Percentiles rank a stretch among this genome's conserved stretches.
Conservation (phyloP, 176 grass and related monocot genomes). For the Luzula sylvatica region DNA sequence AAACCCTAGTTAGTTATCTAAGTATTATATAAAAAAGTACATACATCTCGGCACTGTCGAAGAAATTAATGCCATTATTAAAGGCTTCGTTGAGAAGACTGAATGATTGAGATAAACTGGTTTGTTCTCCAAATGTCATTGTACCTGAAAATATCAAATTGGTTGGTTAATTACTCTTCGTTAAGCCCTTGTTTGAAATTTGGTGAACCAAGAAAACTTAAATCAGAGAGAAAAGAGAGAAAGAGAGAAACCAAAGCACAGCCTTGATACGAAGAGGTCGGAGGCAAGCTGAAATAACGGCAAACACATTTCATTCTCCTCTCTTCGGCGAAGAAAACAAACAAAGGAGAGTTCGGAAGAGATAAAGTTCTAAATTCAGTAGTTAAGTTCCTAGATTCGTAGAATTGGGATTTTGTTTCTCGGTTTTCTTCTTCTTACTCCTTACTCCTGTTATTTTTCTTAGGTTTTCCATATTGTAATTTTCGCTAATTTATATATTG, state of each 20-base stretch:
- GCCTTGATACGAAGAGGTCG: slow-evolving; percentile 62
- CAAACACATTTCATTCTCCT: slow-evolving; percentile 27
- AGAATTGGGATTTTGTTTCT: no score
- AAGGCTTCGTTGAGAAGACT: slow-evolving; percentile 62
- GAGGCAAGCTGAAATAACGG: slow-evolving; percentile 55
- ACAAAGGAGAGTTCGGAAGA: no score
- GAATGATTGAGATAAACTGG: slow-evolving; percentile 35
- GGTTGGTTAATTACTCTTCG: no score
- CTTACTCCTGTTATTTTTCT: no score
- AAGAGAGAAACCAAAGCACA: slow-evolving; percentile 47
- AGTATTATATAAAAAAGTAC: not conserved
- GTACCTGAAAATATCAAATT: slow-evolving; percentile 38
- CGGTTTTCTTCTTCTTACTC: no score
- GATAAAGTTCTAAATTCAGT: no score
- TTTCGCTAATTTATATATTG: no score
- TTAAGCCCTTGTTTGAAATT: no score
- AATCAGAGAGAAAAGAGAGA: not conserved
- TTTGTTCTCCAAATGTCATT: slow-evolving; percentile 93
- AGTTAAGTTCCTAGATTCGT: no score
- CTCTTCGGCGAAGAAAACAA: no score
- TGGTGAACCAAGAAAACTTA: not conserved
- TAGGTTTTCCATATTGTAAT: no score
- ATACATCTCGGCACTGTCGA: slow-evolving; percentile 83
- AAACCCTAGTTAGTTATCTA: no score
- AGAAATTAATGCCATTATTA: slow-evolving; percentile 68